Base-by-base conservation (phyloP, 2,329 filamentous ascomycete species). In the Rhynchosporium graminicola region DNA sequence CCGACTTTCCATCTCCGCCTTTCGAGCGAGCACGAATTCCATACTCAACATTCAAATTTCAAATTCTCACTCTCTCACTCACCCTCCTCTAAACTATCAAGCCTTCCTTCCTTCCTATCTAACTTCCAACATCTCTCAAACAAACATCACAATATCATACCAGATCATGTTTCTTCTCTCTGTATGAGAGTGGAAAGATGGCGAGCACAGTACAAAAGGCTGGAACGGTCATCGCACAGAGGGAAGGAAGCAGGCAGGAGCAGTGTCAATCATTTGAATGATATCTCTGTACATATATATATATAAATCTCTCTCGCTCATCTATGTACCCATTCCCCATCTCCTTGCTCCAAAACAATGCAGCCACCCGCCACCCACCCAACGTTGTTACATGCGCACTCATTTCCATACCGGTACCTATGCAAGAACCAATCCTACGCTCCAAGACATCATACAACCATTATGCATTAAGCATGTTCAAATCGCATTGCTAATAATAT, bases 401-500 rank as follows among this genome's bases (percentile, higher is more conserved):
- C 43, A 7, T 45, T 46, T n/a, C 42, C 42, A n/a, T 13, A n/a
- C 31, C 48, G 13, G 6, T 50, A 52, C 50, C 33, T 15, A 47
- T 20, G 31, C 50, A 40, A 2, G 15, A 29, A 51, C 7, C 46
- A 4, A 51, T 8, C n/a, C 33, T 9, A 3, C 10, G 33, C 33
- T 50, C 42, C 13, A 45, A 42, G 10, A 43, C 1, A 42, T 54
- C 51, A 42, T 54, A 33, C 28, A 54, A 7, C 51, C 51, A 54
- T 54, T 54, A 54, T 54, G 51, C 51, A 54, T 54, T 54, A 54
- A 54, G 51, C 51, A 54, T 54, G 20, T 29, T 26, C 26, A 6
- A 40, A 28, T 42, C 28, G 26, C 36, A 40, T 54, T 40, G 38
- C 33, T 13, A 13, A 54, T 54, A 33, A 33, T 36, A 42, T 54